Evolutionary conservation across 306 rosid genomes (phyloP), one percentile per base, ranked within the genome.

Genomic region (Medicago lupulina): DNA sequence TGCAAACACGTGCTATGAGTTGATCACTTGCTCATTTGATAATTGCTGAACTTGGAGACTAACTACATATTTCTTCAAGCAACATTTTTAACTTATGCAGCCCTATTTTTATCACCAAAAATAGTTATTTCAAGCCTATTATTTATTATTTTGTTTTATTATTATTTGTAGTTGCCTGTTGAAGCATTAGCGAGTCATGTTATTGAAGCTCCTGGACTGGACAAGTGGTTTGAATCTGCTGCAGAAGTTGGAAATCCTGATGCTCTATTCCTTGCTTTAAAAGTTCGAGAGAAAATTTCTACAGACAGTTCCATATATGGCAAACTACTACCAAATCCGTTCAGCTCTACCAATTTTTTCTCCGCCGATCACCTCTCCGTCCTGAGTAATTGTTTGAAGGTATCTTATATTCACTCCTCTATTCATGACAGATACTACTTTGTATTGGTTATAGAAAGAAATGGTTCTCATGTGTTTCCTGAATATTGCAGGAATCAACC

Each of bases 231-330:
- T 85, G 89, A 84, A 73, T 88, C 85, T 62, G 95, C 97, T 67
- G 76, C 71, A n/a, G 92, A 87, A 79, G 79, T 70, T 51, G 97
- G 97, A 85, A 95, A 95, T 80, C 98, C 99, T 67, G 98, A 95
- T 88, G 93, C 98, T 38, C 75, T 95, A 81, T 91, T 90, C 61
- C 83, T 95, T 78, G 97, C 97, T 78, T 61, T 95, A 76, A 89
- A 87, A 84, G 16, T 88, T 62, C 74, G 82, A 60, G 96, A 90
- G 46, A 90, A 84, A 43, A 54, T 77, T 63, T 75, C 83, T 38
- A 44, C 55, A 25, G 96, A 87, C 41, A 81, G 87, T 75, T 41
- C 89, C 10, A 49, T 67, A 73, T 90, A 88, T 36, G 89, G 80
- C 34, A 89, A 87, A 53, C 90, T 95, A 62, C 76, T 95, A 77